These are phyloP conservation scores for Penicillium sp. DNA, from an alignment of 2,329 filamentous ascomycete species.

Conservation along the genomic window DNA sequence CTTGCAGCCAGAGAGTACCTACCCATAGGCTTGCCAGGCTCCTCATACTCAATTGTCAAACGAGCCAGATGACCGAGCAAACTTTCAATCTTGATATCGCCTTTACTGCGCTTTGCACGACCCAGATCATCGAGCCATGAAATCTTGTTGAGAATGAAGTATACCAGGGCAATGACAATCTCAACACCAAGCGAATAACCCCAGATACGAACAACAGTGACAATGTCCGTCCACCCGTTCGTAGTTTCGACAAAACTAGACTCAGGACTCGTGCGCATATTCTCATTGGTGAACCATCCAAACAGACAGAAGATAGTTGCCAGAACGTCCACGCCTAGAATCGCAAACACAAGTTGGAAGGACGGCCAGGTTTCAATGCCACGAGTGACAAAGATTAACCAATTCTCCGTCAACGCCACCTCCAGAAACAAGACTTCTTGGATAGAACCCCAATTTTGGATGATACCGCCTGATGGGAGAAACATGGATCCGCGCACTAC, in stretches of 20 bases:
- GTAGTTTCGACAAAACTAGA: conserved; percentile 31
- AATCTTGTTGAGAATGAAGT: conserved; percentile 45
- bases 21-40: conserved; percentile 41
- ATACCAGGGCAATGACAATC: conserved; percentile 48
- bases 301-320: conserved; percentile 71
- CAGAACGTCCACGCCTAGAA: conserved; percentile 63
- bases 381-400: conserved; percentile 93
- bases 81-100: conserved; percentile 49
- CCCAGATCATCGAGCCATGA: conserved; percentile 45
- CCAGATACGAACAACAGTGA: conserved; percentile 49
- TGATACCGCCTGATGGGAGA: conserved; percentile 63
- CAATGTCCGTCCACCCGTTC: conserved; percentile 55
- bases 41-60: conserved; percentile 47
- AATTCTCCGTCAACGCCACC: conserved; percentile 88
- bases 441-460: conserved; percentile 67
- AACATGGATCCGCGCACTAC: conserved; percentile 65
- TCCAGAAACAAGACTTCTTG: conserved; percentile 81
- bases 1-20: conserved; percentile 39
- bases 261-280: conserved; percentile 29
- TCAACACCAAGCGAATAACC: conserved; percentile 47
- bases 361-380: conserved; percentile 68
- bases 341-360: conserved; percentile 64
- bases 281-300: conserved; percentile 62
- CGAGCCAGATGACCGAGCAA: conserved; percentile 46
- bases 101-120: conserved; percentile 43